Base-by-base conservation (phyloP, 2,329 filamentous ascomycete genomes). In the Cadophora sp. region DNA sequence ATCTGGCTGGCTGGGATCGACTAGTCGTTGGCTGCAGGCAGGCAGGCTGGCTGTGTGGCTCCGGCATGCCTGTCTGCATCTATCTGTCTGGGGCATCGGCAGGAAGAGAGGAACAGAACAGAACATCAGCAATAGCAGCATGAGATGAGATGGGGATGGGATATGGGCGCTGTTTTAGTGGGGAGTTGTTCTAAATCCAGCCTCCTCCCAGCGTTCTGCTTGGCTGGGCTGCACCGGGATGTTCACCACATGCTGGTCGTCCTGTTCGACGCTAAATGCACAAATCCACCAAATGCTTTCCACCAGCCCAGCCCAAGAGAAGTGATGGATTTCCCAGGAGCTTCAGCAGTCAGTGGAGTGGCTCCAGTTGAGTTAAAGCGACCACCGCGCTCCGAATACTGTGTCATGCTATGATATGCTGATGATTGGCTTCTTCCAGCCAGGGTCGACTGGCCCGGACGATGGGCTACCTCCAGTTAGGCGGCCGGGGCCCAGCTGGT, bases 121-220 rank as follows among this genome's bases (percentile, higher is more conserved):
- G 59, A 43, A 61, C 27, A 50, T 19, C 19, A 40, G 43, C 46
- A 63, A 14, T 62, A 68, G 66, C 66, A 72, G 69, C 67, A 74
- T 74, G 67, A 69, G 72, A 73, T 74, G 71, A 72, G 70, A 73
- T 69, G 67, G 68, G 65, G 46, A 64, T 64, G 63, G 67, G 67
- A 62, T 58, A 11, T 46, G 48, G 63, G 27, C 19, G 29, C 4
- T 64, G 29, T 24, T 16, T 22, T 8, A 60, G 53, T 24, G 40
- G 53, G 34, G 53, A 40, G 29, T 31, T 65, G 16, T 70, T 70
- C 66, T 68, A 68, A 68, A 64, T 70, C 60, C 60, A 70, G 68
- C 66, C 60, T 14, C 55, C 16, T 24, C 31, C 26, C 64, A 53
- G 65, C 48, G 26, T 31, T 62, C 63, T 62, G 60, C 29, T 50